Percentiles rank a stretch among this genome's conserved stretches.
These are phyloP conservation scores for Volutella citrinella DNA, from an alignment of 2,329 filamentous ascomycete species.

Conservation along the genomic window DNA sequence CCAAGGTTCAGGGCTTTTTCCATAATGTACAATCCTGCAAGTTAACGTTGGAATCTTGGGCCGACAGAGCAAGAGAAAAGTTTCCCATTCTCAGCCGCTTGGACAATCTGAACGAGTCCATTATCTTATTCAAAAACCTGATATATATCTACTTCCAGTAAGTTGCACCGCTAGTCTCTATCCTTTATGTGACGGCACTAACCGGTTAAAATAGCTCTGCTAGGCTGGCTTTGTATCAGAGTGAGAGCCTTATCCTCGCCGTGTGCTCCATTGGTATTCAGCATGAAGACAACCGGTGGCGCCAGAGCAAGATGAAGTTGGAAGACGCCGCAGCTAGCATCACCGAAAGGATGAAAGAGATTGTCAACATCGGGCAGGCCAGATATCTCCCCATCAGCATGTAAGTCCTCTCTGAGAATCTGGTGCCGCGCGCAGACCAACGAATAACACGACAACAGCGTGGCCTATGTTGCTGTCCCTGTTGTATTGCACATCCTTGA, in stretches of 20 bases:
- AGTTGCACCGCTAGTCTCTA: neutral
- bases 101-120: slow-evolving; percentile 1
- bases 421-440: too few species aligned
- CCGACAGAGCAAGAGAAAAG: slow-evolving; percentile 1
- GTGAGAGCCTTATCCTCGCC: slow-evolving; percentile 9
- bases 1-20: neutral
- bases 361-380: slow-evolving; percentile 10
- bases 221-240: slow-evolving; percentile 11
- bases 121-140: slow-evolving; percentile 9
- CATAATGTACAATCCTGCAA: slow-evolving; percentile 6
- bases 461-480: slow-evolving; percentile 13
- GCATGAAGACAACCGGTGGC: neutral
- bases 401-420: slow-evolving; percentile 2
- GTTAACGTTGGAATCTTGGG: slow-evolving; percentile 2
- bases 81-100: slow-evolving; percentile 12
- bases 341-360: slow-evolving; percentile 12
- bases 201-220: slow-evolving; percentile 6
- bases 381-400: slow-evolving; percentile 13
- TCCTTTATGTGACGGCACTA: too few species aligned
- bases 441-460: slow-evolving; percentile 4
- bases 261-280: neutral
- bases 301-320: slow-evolving; percentile 1
- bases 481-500: slow-evolving; percentile 11
- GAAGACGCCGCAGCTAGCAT: slow-evolving; percentile 7
- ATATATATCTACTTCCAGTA: slow-evolving; percentile 17